Evolutionary conservation across 2,329 filamentous ascomycete species (phyloP).

Genomic region (Xylaria sp.): DNA sequence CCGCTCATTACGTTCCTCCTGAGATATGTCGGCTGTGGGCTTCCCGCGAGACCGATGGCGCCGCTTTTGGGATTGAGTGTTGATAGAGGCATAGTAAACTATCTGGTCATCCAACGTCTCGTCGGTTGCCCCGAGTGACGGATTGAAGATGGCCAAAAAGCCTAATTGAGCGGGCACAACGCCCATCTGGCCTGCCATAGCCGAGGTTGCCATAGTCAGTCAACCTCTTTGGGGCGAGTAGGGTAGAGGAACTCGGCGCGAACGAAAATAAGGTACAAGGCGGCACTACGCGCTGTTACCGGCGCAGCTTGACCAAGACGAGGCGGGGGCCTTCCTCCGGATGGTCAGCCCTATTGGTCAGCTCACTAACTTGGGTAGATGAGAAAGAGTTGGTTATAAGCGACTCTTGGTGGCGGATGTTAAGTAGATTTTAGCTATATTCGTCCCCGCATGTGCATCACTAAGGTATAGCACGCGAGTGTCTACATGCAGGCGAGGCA

Average conservation of each 20-base stretch:
- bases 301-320: background rate
- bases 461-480: background rate
- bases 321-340: background rate
- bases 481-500: too few species aligned
- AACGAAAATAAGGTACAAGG: background rate
- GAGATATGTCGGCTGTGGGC: conserved; percentile 57
- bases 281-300: background rate
- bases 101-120: conserved; percentile 83
- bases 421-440: background rate
- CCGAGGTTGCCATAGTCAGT: conserved; percentile 38
- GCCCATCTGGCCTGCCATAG: conserved; percentile 39
- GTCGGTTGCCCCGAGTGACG: conserved; percentile 69
- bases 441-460: conserved; percentile 9
- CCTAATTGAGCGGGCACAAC: conserved; percentile 83
- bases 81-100: conserved; percentile 85
- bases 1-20: conserved; percentile 82
- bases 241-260: background rate
- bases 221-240: background rate
- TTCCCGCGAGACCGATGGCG: conserved; percentile 55
- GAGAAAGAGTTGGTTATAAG: background rate
- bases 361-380: background rate
- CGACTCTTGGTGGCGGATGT: background rate
- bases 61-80: conserved; percentile 54
- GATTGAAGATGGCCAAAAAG: conserved; percentile 96
- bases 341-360: background rate